Evolutionary conservation across 1,284 basidiomycete species (phyloP), one percentile per base, ranked within the genome.

Genomic region (Peniophora sp.): DNA sequence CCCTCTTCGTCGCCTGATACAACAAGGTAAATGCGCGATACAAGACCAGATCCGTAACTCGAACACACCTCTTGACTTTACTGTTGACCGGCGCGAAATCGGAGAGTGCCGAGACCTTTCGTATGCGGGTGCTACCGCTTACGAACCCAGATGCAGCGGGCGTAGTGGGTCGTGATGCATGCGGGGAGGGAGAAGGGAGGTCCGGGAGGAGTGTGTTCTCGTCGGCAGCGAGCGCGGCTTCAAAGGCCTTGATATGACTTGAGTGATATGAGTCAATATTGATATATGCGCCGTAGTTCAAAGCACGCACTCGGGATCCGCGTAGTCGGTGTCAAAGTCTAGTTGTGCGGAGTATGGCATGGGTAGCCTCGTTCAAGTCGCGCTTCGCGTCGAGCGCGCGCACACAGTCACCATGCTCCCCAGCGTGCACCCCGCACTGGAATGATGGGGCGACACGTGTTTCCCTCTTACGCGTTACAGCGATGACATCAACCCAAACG

Each of bases 61-160:
- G 8, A 36, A 65, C 63, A 50, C 56, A 85, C 87, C 72, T 80
- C 64, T 78, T 81, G 25, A 96, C 84, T 61, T 77, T 83, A 57
- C 91, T 68, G 63, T 95, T 90, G 17, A 97, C 83, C 0, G 94
- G 94, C 1, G 94, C 94, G 64, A 96, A 97, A 66, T 97, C 94
- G 10, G 88, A 92, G 44, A 95, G 71, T 0, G 93, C 92, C 49
- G 89, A 85, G 14, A 97, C 82, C 69, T 92, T 93, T 61, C 85
- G 75, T 25, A 81, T 73, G 32, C 76, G 70, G 22, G 62, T 65
- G 12, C 64, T 63, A 16, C 56, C 54, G 8, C 38, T 16, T n/a
- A 17, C 16, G 8, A 17, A 20, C 5, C 38, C 38, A 19, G 63
- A 59, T 27, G 64, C 60, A 11, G 66, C 65, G 14, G 64, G 61